Evolutionary conservation across 257 asterid species (phyloP).

Genomic region (Eucommia ulmoides): DNA sequence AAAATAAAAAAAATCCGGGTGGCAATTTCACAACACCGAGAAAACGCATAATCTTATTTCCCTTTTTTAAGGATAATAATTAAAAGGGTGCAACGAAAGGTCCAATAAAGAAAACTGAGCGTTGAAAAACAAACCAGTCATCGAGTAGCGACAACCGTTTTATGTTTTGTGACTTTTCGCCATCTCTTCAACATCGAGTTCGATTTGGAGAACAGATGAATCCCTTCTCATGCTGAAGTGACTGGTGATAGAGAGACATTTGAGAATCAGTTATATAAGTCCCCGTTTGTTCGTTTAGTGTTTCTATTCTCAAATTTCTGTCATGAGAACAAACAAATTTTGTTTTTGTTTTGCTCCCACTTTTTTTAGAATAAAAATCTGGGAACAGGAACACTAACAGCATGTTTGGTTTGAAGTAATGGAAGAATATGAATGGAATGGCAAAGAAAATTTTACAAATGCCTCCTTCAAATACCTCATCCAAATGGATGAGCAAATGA

Average conservation of each 20-base stretch:
- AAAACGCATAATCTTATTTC: background rate
- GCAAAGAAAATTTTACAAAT: slow-evolving; percentile 6
- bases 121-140: slow-evolving; percentile 4
- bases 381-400: too few species aligned
- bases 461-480: background rate
- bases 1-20: slow-evolving; percentile 1
- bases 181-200: slow-evolving; percentile 80
- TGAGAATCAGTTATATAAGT: too few species aligned
- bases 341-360: too few species aligned
- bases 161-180: slow-evolving; percentile 48
- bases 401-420: too few species aligned
- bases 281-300: too few species aligned
- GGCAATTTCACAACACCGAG: slow-evolving; percentile 5
- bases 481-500: background rate
- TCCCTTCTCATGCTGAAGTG: slow-evolving; percentile 32
- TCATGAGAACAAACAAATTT: too few species aligned
- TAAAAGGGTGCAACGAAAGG: slow-evolving; percentile 5
- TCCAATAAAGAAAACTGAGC: slow-evolving; percentile 11
- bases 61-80: background rate
- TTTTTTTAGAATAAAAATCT: too few species aligned
- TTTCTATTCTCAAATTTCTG: too few species aligned
- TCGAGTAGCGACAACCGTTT: slow-evolving; percentile 5
- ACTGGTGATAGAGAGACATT: too few species aligned
- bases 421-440: too few species aligned
- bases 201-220: slow-evolving; percentile 59